Base-by-base conservation (phyloP, 139 green algal species). In the Coelastrella sp. region DNA sequence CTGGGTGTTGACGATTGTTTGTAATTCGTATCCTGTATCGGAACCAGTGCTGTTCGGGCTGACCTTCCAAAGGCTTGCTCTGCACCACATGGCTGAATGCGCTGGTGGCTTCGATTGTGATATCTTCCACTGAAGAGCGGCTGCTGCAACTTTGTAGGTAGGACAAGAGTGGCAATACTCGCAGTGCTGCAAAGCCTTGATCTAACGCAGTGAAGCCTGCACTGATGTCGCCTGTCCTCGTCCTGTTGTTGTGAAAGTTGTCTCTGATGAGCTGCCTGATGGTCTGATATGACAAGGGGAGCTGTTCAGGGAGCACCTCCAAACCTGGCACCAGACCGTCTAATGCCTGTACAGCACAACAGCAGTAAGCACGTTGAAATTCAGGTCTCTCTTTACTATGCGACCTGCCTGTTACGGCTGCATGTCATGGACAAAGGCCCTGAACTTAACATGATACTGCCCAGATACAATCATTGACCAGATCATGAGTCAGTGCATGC, bases 141-240 rank as follows among this genome's bases (percentile, higher is more conserved):
- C 71, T 79, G 41, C 71, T 79, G 71, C 71, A 79, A 41, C 23
- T 23, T 32, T 79, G 41, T 3, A 79, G 71, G 27, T 79, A 79
- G n/a, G 27, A 41, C 13, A 62, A 50, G n/a, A 62, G 71, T 17
- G 71, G 71, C 43, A 79, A 9, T 2, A 41, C 71, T 41, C 71
- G 71, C n/a, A 79, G 30, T 13, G 71, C 71, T 43, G 71, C 71
- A 43, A 79, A 79, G n/a, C 71, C 71, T 41, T 69, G 62, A 30
- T 69, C 62, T 69, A 74, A 35, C 11, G 9, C 38, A 27, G 21
- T 78, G 41, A 30, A 62, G 17, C 71, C 25, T 69, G 62, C 8
- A 19, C 27, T 40, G 27, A 38, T 23, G 19, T 27, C 7, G 62
- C 40, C 68, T 5, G 21, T 60, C 6, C 5, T 21, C 25, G 40